Base-by-base conservation (phyloP, 768 basidiomycete genomes). In the Butyriboletus loyo region DNA sequence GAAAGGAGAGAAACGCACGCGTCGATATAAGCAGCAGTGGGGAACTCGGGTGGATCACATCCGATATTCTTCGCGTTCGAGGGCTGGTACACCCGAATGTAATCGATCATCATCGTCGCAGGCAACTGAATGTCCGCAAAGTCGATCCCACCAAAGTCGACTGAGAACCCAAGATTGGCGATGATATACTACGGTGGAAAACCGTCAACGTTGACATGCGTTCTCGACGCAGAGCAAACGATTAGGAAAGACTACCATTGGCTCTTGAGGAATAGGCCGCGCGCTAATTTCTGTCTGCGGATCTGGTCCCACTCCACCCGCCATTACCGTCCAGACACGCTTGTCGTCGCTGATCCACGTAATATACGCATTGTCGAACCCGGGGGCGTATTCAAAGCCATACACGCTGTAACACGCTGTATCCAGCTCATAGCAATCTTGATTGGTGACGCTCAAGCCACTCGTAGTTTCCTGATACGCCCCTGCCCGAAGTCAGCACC, bases 11-110 rank as follows among this genome's bases (percentile, higher is more conserved):
- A 25, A 19, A 77, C 77, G 65, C 66, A 87, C 84, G 78, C 73
- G 19, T 85, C 63, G 60, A 95, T 96, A 66, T 96, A 96, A 0
- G 77, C 69, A 11, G 74, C 66, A 0, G 94, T 97, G 0, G 94
- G 92, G 67, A 79, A 85, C 14, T 81, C 77, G 10, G 69, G 60
- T 5, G 92, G 90, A 61, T 92, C 87, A 57, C 84, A 86, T 14
- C 85, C 83, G 35, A 83, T 71, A 55, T 84, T 84, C 57, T 74
- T 69, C 10, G 66, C 59, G 51, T 72, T 67, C 46, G 73, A 66
- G 24, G 73, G 71, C 59, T 87, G 86, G 60, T 86, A 88, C 13
- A 96, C 87, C 2, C 93, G 81, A 51, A 95, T 83, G 53, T 84
- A 95, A 63, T 96, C 93, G 45, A 94, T 72, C 49, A 73, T 73